Conservation (phyloP, 495 filamentous ascomycete species). For the Podospora bellae-mahoneyi region DNA sequence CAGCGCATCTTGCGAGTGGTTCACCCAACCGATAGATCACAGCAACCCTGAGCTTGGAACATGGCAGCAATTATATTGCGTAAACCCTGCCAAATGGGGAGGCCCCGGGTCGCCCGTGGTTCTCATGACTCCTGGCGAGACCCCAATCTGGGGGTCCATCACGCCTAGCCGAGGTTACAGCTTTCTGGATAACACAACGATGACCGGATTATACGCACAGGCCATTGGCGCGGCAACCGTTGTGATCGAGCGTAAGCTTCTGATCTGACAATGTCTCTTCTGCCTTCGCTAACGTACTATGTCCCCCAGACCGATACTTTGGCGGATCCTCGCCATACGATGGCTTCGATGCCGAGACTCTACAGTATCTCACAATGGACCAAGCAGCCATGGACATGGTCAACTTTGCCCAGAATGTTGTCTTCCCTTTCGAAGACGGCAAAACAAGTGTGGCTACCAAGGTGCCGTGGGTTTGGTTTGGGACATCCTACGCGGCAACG, state of each 20-base stretch:
- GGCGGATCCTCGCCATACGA: conserved; percentile 59
- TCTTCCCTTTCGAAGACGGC: conserved; percentile 54
- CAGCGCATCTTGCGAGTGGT: conserved; percentile 23
- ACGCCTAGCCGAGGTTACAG: conserved; percentile 26
- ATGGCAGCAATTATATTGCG: conserved; percentile 29
- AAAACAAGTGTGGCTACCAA: conserved; percentile 50
- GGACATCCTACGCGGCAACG: conserved; percentile 62
- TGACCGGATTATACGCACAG: conserved; percentile 51
- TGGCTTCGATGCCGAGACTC: conserved; percentile 51
- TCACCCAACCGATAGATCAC: conserved; percentile 29
- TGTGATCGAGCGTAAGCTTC: conserved; percentile 52
- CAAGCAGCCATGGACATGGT: conserved; percentile 58
- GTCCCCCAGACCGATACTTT: conserved; percentile 52
- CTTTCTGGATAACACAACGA: conserved; percentile 50
- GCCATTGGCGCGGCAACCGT: conserved; percentile 56
- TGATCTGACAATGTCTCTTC: not conserved
- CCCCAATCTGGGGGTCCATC: conserved; percentile 43
- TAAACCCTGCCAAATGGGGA: conserved; percentile 24
- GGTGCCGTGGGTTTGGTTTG: conserved; percentile 61
- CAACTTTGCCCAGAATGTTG: conserved; percentile 59
- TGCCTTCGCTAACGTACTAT: not conserved
- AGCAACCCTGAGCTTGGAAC: conserved; percentile 18
- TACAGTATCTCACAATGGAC: conserved; percentile 59
- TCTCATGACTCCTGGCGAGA: conserved; percentile 57
- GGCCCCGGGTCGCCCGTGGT: conserved; percentile 36